Evolutionary conservation across 306 rosid genomes (phyloP), one percentile per base, ranked within the genome.

Genomic region (Cicer bijugum): DNA sequence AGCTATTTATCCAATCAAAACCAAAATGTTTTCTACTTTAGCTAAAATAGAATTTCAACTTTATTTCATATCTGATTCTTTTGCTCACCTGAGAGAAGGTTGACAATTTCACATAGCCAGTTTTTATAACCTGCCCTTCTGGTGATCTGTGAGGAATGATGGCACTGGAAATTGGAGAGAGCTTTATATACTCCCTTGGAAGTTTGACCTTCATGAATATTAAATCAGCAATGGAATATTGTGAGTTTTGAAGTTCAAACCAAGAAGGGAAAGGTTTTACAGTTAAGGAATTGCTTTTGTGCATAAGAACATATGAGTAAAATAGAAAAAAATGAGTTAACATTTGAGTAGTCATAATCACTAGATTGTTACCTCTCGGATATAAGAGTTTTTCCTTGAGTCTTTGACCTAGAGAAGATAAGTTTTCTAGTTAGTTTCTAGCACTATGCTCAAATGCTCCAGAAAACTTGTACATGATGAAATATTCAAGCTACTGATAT

Each of bases 21-120:
- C 35, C 35, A 3, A 52, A 60, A 12, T 52, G 11, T 20, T 45
- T 46, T 46, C 37, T 68, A 38, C 5, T 47, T 61, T 23, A 44
- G 70, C 15, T 4, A 15, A 46, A 59, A 57, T 48, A 53, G 7
- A 38, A 40, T 6, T 23, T 28, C 43, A 38, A 14, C 19, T 9
- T 61, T 39, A 40, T 64, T 67, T 42, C 15, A 33, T 42, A 17
- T 64, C 1, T 37, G 46, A 71, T 4, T 50, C 8, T 52, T n/a
- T n/a, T 9, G 73, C 78, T 63, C 59, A 91, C 98, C 94, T 94
- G 96, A 80, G 97, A 91, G 86, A 94, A 91, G 38, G 96, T 87
- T 12, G 86, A 70, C 80, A 94, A 84, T 83, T 85, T 94, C 39
- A 94, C 95, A 55, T 91, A 94, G 69, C 98, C 98, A 35, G 92